Conservation (phyloP, 805 yeast genomes). For the Ogataea glucozyma region DNA sequence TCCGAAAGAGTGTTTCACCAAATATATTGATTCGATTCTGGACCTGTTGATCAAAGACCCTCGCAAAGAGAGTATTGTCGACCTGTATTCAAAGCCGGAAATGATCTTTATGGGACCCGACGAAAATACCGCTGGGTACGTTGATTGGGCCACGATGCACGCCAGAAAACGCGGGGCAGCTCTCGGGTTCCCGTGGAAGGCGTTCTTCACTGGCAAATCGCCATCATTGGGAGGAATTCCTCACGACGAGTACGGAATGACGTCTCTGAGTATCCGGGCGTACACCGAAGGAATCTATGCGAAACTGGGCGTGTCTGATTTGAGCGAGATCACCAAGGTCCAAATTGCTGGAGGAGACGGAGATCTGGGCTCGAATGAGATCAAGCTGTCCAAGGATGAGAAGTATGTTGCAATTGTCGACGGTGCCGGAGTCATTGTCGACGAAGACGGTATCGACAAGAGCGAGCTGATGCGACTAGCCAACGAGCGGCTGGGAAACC, state of each 20-base stretch:
- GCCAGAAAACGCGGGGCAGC: constrained; percentile 91
- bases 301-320: constrained; percentile 61
- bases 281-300: constrained; percentile 86
- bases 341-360: constrained; percentile 99
- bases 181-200: constrained; percentile 81
- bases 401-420: constrained; percentile 86
- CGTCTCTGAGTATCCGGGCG: constrained; percentile 90
- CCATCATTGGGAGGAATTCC: constrained; percentile 96
- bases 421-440: constrained; percentile 94
- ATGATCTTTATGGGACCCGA: constrained; percentile 98
- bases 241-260: constrained; percentile 98
- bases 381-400: constrained; percentile 80
- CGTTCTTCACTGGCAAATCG: constrained; percentile 94
- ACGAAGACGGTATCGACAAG: constrained; percentile 86
- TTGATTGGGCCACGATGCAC: constrained; percentile 96
- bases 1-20: constrained; percentile 83
- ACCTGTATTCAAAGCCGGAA: constrained; percentile 79
- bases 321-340: constrained; percentile 64
- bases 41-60: constrained; percentile 75
- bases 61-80: constrained; percentile 82
- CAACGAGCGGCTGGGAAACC: constrained; percentile 69
- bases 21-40: constrained; percentile 87
- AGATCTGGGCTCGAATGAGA: constrained; percentile 95
- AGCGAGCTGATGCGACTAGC: constrained; percentile 79
- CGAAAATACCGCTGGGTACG: constrained; percentile 94